Conservation (phyloP, 2,329 filamentous ascomycete species). For the Aspergillus sp. region DNA sequence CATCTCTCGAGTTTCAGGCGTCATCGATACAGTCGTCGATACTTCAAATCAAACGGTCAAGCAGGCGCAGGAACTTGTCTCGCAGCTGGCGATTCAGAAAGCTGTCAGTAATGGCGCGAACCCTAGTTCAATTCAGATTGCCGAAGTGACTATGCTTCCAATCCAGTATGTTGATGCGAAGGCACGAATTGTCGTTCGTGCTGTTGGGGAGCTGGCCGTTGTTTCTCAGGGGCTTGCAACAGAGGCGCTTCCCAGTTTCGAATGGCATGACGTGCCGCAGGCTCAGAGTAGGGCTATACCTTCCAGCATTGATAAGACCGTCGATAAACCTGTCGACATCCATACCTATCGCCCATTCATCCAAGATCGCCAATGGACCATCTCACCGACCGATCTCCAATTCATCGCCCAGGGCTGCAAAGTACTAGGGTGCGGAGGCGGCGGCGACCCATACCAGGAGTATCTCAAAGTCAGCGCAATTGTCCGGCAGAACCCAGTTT, state of each 20-base stretch:
- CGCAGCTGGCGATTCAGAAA: not conserved
- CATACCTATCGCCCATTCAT: conserved; percentile 20
- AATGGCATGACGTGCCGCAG: not conserved
- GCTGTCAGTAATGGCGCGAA: conserved; percentile 2
- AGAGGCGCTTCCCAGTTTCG: conserved; percentile 23
- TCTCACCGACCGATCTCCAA: conserved; percentile 38
- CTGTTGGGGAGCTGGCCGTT: conserved; percentile 25
- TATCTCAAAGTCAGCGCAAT: conserved; percentile 5
- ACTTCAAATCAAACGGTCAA: conserved; percentile 11
- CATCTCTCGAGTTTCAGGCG: conserved; percentile 57
- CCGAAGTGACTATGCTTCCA: conserved; percentile 38
- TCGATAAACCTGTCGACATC: conserved; percentile 18
- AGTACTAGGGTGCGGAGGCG: conserved; percentile 41
- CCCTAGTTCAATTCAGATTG: conserved; percentile 33
- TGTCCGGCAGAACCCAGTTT: not conserved
- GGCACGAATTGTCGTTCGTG: conserved; percentile 28
- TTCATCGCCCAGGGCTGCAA: conserved; percentile 40
- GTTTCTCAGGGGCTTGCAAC: not conserved
- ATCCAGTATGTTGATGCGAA: conserved; percentile 38
- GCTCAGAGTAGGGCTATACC: no score
- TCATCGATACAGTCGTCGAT: conserved; percentile 9
- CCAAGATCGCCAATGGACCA: conserved; percentile 34
- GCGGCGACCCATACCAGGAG: conserved; percentile 25
- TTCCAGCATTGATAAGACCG: not conserved
- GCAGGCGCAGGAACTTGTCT: conserved; percentile 18